These are phyloP conservation scores for Botrytis sinoallii DNA, from an alignment of 2,329 filamentous ascomycete genomes.

Conservation along the genomic window DNA sequence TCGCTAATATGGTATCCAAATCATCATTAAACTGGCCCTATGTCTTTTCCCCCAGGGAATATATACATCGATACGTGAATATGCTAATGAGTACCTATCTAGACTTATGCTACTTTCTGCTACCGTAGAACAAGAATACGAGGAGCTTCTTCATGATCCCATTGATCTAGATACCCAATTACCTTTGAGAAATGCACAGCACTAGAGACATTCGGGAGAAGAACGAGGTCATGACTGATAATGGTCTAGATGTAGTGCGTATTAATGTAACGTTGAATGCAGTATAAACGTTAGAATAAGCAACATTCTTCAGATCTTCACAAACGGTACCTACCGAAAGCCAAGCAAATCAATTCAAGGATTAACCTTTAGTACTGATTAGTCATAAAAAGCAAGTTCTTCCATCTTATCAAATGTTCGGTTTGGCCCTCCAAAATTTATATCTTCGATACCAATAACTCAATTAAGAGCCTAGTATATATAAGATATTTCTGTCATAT, in stretches of 20 bases:
- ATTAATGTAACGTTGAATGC: background rate
- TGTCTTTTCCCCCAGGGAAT: background rate
- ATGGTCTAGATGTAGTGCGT: background rate
- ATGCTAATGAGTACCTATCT: background rate
- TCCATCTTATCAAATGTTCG: background rate
- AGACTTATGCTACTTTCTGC: background rate
- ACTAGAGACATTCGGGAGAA: background rate
- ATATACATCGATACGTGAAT: background rate
- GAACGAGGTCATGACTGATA: background rate
- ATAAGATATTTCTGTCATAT: background rate
- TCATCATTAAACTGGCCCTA: background rate
- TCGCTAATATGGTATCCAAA: background rate
- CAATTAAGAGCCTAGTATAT: background rate
- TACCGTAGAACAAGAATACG: background rate
- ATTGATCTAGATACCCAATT: background rate
- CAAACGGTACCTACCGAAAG: background rate
- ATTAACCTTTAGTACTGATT: background rate
- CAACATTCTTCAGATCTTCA: background rate
- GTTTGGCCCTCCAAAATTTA: background rate
- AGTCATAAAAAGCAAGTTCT: constrained; percentile 3
- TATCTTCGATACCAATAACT: background rate
- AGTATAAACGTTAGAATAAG: background rate
- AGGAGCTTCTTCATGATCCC: background rate
- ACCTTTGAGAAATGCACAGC: background rate
- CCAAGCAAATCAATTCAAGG: background rate